A percentile compares a stretch with the other conserved stretches of the same genome.
Conservation (phyloP, 129 eudicot species). For the Centella asiatica region DNA sequence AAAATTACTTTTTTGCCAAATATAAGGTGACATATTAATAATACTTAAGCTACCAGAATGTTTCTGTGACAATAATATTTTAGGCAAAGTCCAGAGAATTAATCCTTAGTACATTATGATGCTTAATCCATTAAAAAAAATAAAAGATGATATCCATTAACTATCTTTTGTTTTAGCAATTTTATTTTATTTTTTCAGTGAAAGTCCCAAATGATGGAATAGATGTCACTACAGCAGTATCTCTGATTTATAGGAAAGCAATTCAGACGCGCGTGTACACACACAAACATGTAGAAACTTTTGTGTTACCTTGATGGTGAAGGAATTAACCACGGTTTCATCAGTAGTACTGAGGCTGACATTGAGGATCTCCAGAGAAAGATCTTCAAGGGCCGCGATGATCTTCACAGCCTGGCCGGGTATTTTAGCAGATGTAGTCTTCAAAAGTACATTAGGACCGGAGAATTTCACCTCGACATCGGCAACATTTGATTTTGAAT, state of each 20-base stretch:
- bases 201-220: no score
- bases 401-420: conserved; percentile 65
- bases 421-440: conserved; percentile 52
- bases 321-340: conserved; percentile 62
- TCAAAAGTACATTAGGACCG: conserved; percentile 56
- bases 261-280: background rate
- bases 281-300: no score
- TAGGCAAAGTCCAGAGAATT: no score
- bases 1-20: background rate
- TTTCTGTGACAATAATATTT: background rate
- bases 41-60: background rate
- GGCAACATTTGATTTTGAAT: conserved; percentile 63
- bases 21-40: background rate
- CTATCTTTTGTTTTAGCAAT: no score
- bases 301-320: conserved; percentile 69
- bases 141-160: no score
- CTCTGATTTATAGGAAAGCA: no score
- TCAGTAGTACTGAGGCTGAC: conserved; percentile 55
- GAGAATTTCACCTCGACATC: conserved; percentile 85
- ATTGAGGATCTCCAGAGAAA: conserved; percentile 70
- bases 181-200: no score
- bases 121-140: no score
- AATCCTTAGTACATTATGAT: no score
- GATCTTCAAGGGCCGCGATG: conserved; percentile 48
- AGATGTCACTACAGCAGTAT: no score